phyloP scores from a whole-genome alignment of 2,329 filamentous ascomycete genomes.

The Exserohilum rostratum region DNA sequence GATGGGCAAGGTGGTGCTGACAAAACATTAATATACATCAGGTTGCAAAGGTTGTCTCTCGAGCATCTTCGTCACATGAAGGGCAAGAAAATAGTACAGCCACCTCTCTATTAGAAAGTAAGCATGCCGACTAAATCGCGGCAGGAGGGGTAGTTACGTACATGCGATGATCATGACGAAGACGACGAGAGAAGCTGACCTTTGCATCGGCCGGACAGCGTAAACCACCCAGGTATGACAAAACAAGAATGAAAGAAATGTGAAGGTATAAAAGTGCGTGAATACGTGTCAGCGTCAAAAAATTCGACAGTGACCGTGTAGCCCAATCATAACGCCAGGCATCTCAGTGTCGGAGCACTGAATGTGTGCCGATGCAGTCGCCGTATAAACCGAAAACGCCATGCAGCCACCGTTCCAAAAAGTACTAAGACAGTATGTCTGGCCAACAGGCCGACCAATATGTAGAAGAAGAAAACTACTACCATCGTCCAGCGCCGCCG shows the following conservation, averaged over 20 bases:
- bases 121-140: constrained; percentile 47
- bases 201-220: constrained; percentile 44
- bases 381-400: constrained; percentile 46
- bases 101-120: constrained; percentile 52
- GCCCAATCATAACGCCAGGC: constrained; percentile 48
- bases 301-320: constrained; percentile 29
- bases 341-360: constrained; percentile 40
- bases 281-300: constrained; percentile 41
- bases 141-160: constrained; percentile 53
- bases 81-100: constrained; percentile 40
- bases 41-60: constrained; percentile 36
- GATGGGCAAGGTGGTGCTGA: constrained; percentile 18
- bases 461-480: constrained; percentile 42
- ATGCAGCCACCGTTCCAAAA: constrained; percentile 43
- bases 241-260: constrained; percentile 30
- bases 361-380: constrained; percentile 49
- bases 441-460: constrained; percentile 34
- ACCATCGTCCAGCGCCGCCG: constrained; percentile 49
- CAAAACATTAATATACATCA: constrained; percentile 39
- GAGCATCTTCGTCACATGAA: constrained; percentile 50
- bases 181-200: constrained; percentile 51
- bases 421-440: constrained; percentile 41
- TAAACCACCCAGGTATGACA: constrained; percentile 40
- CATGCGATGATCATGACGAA: constrained; percentile 54
- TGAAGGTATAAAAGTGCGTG: constrained; percentile 42